These are phyloP conservation scores for Backusella australiensis DNA, from an alignment of 192 early-diverging fungal species.

Conservation along the genomic window DNA sequence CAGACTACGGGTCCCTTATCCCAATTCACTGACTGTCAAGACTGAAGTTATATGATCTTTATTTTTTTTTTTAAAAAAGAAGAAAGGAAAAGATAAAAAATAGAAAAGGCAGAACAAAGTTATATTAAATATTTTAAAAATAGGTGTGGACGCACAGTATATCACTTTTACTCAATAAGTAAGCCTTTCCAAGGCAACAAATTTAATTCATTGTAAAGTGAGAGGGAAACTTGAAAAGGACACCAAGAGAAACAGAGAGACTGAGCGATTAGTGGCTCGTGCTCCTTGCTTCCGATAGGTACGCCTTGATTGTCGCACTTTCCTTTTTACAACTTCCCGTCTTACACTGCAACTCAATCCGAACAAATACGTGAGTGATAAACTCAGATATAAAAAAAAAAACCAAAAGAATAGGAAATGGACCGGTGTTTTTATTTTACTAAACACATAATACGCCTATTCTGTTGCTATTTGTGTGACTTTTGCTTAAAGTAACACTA, in stretches of 20 bases:
- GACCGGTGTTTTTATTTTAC: not conserved
- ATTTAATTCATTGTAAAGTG: not conserved
- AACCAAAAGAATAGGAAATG: not conserved
- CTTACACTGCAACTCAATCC: not conserved
- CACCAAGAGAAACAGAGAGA: not conserved
- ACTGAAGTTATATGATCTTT: not conserved
- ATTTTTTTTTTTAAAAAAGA: not conserved
- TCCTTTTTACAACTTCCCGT: not conserved
- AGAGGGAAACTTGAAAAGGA: not conserved
- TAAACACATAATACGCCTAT: not conserved
- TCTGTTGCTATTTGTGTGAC: not conserved
- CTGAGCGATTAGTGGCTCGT: not conserved
- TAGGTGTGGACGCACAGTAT: not conserved
- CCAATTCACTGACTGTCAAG: not conserved
- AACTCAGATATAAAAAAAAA: not conserved
- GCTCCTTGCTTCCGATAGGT: conserved; percentile 5
- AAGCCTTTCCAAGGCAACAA: not conserved
- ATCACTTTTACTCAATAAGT: not conserved
- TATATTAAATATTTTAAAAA: conserved; percentile 1
- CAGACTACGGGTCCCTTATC: not conserved
- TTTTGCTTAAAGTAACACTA: not conserved
- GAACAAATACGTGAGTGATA: not conserved
- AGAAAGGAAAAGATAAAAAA: not conserved
- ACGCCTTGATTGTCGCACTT: conserved; percentile 4
- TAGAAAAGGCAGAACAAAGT: not conserved